Evolutionary conservation across 2,329 filamentous ascomycete species (phyloP).

Genomic region (Trichophyton rubrum): DNA sequence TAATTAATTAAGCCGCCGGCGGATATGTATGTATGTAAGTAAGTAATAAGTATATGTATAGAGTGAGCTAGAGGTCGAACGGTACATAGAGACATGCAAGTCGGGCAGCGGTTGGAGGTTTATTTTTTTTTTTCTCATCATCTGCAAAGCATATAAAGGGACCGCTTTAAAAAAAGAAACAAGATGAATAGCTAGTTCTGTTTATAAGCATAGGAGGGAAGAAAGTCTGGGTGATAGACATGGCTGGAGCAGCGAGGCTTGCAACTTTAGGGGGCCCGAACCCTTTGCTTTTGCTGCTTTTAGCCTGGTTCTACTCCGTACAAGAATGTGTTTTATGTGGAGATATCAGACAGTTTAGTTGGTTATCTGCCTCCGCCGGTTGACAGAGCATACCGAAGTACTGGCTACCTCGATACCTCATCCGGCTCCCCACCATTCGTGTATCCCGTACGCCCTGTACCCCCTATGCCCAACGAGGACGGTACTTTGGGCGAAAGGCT

Average conservation of each 20-base stretch:
- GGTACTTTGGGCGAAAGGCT: neutral
- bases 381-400: neutral
- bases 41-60: neutral
- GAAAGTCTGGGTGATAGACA: slow-evolving; percentile 1
- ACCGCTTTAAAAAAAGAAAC: neutral
- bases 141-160: slow-evolving; percentile 4
- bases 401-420: neutral
- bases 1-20: slow-evolving; percentile 4
- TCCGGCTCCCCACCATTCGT: neutral
- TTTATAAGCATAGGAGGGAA: neutral
- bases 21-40: neutral
- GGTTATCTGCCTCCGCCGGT: neutral
- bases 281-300: neutral
- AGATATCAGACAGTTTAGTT: neutral
- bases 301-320: slow-evolving; percentile 2
- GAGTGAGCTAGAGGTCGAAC: neutral
- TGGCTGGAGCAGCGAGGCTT: neutral
- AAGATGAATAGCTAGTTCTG: neutral
- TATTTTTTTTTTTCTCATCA: slow-evolving; percentile 5
- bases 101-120: neutral
- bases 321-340: neutral
- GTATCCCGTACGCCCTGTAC: neutral
- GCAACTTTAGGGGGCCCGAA: neutral
- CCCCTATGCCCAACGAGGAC: neutral
- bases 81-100: neutral